A percentile compares a stretch with the other conserved stretches of the same genome.
Conservation (phyloP, 306 rosid species). For the Lathyrus aphaca region DNA sequence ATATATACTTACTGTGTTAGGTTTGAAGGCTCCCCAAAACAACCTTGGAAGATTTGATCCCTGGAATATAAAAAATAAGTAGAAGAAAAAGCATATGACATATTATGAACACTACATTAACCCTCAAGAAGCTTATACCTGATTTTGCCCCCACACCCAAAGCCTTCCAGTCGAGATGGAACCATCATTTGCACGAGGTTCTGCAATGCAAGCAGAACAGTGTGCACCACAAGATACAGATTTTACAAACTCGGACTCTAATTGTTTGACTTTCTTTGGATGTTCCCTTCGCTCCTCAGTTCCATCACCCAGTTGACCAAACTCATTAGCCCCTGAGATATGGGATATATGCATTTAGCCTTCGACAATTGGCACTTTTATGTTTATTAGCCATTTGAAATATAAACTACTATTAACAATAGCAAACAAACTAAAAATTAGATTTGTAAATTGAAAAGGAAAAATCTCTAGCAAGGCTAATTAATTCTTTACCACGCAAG, state of each 20-base stretch:
- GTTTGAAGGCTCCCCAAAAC: slow-evolving; percentile 83
- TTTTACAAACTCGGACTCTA: slow-evolving; percentile 73
- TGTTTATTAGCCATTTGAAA: slow-evolving; percentile 29
- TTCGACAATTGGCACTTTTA: slow-evolving; percentile 6
- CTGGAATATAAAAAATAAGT: slow-evolving; percentile 52
- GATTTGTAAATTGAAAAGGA: neutral
- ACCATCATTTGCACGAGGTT: slow-evolving; percentile 78
- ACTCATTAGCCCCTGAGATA: slow-evolving; percentile 77
- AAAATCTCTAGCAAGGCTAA: slow-evolving; percentile 6
- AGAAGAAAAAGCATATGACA: slow-evolving; percentile 6
- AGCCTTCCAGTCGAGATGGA: slow-evolving; percentile 68
- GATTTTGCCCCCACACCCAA: slow-evolving; percentile 99
- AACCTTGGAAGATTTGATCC: slow-evolving; percentile 89
- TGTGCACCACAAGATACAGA: slow-evolving; percentile 92
- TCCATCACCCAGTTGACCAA: slow-evolving; percentile 97
- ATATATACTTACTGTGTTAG: slow-evolving; percentile 62
- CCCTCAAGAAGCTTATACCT: slow-evolving; percentile 51
- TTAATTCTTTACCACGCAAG: neutral
- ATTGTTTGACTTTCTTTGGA: slow-evolving; percentile 73
- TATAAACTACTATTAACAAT: neutral
- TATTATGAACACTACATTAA: slow-evolving; percentile 17
- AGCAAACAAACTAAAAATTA: slow-evolving; percentile 5
- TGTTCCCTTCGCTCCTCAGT: slow-evolving; percentile 75
- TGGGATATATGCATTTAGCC: slow-evolving; percentile 18
- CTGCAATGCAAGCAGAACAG: slow-evolving; percentile 93